Base-by-base conservation (phyloP, 192 early-diverging fungal genomes). In the Cladochytrium replicatum region DNA sequence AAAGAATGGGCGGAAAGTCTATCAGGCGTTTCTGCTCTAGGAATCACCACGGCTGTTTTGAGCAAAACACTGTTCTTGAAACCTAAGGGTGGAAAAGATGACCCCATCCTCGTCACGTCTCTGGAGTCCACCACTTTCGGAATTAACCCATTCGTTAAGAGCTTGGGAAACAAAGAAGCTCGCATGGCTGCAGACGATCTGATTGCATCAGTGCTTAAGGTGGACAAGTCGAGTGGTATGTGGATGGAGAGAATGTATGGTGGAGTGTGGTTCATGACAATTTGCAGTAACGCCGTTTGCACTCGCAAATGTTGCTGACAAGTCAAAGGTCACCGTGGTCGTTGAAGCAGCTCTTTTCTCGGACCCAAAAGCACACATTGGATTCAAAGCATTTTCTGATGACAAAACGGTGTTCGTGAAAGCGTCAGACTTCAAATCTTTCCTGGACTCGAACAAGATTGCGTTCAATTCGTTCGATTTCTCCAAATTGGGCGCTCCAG, bases 41-140 rank as follows among this genome's bases (percentile, higher is more conserved):
- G n/a, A n/a, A n/a, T n/a, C 21, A 15, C 52, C 2, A 25, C 41
- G 15, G n/a, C 1, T 37, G 32, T 50, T 13, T 51, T 80, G 46
- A 76, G 76, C 46, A 87, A 89, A 56, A 86, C 87, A 19, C 68
- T 89, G 23, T 71, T 89, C 38, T 64, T 82, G 30, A 89, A 89
- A 69, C 84, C 87, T 24, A 89, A 89, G 72, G 81, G 76, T 27
- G 57, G 38, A 4, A 42, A 32, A 30, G 58, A 43, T 30, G 71
- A 77, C 0, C 82, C 78, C 1, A 67, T 86, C 7, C 42, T 87
- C 19, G 77, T 84, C 28, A 57, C 85, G 43, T 75, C 82, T 11
- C 62, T 71, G 15, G 77, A 72, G 9, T 54, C 66, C 24, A 70
- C 80, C 9, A 63, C 62, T 21, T 78, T 58, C 25, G 13, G 11